A percentile compares a stretch with the other conserved stretches of the same genome.
Evolutionary conservation across 2,329 filamentous ascomycete genomes (phyloP).

Genomic region (Xylaria sp.): DNA sequence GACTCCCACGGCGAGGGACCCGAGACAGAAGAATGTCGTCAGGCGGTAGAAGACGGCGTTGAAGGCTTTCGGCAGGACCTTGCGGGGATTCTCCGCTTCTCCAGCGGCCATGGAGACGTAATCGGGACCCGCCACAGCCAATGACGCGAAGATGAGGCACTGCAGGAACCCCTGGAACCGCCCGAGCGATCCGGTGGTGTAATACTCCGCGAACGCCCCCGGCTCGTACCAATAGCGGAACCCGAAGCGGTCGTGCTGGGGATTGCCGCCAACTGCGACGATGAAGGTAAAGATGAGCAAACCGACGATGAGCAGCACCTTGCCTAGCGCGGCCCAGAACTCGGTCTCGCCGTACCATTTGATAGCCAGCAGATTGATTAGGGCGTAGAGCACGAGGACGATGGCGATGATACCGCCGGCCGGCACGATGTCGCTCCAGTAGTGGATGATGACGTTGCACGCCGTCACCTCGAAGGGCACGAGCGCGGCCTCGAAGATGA

Average conservation of each 20-base stretch:
- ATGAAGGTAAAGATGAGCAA: constrained; percentile 80
- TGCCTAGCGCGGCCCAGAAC: constrained; percentile 75
- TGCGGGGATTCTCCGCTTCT: constrained; percentile 73
- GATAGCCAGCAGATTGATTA: constrained; percentile 75
- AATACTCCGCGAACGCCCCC: constrained; percentile 72
- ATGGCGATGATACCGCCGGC: constrained; percentile 67
- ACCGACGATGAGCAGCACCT: constrained; percentile 73
- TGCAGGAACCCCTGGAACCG: constrained; percentile 77
- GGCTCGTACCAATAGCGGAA: constrained; percentile 73
- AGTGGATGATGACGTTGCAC: constrained; percentile 67
- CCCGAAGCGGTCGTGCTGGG: constrained; percentile 71
- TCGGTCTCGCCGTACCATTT: constrained; percentile 79
- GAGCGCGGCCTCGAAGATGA: constrained; percentile 70
- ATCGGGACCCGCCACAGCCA: constrained; percentile 67
- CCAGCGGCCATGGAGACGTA: constrained; percentile 68
- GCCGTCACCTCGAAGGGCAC: constrained; percentile 73
- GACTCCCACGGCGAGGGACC: constrained; percentile 74
- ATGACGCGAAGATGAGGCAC: constrained; percentile 73
- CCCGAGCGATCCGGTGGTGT: constrained; percentile 69
- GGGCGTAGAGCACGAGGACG: constrained; percentile 56
- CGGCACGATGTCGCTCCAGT: constrained; percentile 66
- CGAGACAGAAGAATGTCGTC: constrained; percentile 76
- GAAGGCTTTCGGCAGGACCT: constrained; percentile 73
- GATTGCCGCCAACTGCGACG: constrained; percentile 83
- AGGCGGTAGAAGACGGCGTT: constrained; percentile 82